Conservation (phyloP, 495 filamentous ascomycete genomes). For the Letharia lupina region DNA sequence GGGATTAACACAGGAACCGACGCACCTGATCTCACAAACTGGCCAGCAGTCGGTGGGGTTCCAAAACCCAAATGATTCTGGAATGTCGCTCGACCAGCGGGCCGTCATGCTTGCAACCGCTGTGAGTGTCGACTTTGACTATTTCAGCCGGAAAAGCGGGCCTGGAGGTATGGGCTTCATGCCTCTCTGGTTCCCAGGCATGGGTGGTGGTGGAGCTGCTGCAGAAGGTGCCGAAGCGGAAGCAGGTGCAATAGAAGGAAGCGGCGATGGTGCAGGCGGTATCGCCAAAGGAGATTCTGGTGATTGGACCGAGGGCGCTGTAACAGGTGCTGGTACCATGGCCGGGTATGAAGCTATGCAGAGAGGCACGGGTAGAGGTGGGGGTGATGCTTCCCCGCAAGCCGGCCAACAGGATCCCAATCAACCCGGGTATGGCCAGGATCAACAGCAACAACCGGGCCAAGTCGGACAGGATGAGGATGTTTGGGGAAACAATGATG, state of each 20-base stretch:
- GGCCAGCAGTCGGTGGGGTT: slow-evolving; percentile 16
- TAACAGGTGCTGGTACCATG: slow-evolving; percentile 49
- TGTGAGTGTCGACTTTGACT: slow-evolving; percentile 64
- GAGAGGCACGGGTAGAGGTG: slow-evolving; percentile 34
- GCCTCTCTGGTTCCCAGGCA: slow-evolving; percentile 50
- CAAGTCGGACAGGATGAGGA: slow-evolving; percentile 28
- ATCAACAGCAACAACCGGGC: background rate
- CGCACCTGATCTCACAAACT: slow-evolving; percentile 35
- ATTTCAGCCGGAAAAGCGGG: slow-evolving; percentile 55
- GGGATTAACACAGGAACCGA: slow-evolving; percentile 34
- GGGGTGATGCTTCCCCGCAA: slow-evolving; percentile 10
- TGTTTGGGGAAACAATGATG: slow-evolving; percentile 31
- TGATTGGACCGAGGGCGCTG: slow-evolving; percentile 28
- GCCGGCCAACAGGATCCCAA: background rate
- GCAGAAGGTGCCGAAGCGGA: slow-evolving; percentile 38
- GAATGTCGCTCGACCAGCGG: slow-evolving; percentile 63
- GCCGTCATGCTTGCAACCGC: slow-evolving; percentile 66
- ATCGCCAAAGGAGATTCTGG: slow-evolving; percentile 37
- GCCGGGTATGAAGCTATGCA: slow-evolving; percentile 61
- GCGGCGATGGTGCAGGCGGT: slow-evolving; percentile 35
- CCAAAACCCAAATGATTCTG: slow-evolving; percentile 28
- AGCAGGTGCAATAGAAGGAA: slow-evolving; percentile 33
- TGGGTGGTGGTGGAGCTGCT: slow-evolving; percentile 42
- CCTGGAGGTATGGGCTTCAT: slow-evolving; percentile 45
- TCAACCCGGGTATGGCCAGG: slow-evolving; percentile 1